Conservation (phyloP, 2,329 filamentous ascomycete species). For the Claviceps digitariae region DNA sequence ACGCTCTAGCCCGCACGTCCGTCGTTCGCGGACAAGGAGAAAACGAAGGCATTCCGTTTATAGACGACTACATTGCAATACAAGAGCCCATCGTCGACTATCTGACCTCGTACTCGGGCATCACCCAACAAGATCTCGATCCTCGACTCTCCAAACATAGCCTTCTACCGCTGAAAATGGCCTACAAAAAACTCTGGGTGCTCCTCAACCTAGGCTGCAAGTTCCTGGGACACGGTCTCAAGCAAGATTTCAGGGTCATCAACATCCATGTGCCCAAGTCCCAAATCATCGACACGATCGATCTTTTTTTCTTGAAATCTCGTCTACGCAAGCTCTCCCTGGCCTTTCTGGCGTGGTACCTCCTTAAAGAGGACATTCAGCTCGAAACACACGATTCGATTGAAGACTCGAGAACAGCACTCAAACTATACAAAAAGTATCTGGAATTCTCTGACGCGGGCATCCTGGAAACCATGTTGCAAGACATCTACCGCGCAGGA, state of each 20-base stretch:
- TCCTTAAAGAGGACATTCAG: constrained; percentile 91
- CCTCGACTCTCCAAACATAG: constrained; percentile 65
- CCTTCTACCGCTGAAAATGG: constrained; percentile 74
- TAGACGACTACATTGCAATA: constrained; percentile 93
- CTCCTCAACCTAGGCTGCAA: constrained; percentile 86
- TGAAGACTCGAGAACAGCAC: constrained; percentile 82
- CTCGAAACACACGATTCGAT: constrained; percentile 87
- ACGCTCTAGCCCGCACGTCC: constrained; percentile 84
- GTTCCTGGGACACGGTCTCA: constrained; percentile 86
- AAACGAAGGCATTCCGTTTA: constrained; percentile 73
- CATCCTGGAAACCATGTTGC: constrained; percentile 67
- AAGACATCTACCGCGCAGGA: constrained; percentile 61
- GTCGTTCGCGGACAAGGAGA: constrained; percentile 71
- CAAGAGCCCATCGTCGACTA: constrained; percentile 90
- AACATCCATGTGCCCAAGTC: constrained; percentile 88
- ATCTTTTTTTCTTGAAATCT: constrained; percentile 72
- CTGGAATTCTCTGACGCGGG: constrained; percentile 80
- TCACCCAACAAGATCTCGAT: constrained; percentile 74
- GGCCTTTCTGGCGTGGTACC: constrained; percentile 79
- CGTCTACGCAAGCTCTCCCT: constrained; percentile 79
- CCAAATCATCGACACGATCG: constrained; percentile 89
- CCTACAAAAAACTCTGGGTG: constrained; percentile 97
- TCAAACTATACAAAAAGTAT: constrained; percentile 81
- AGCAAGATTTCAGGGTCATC: constrained; percentile 93
- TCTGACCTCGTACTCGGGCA: constrained; percentile 85